Evolutionary conservation across 2,329 filamentous ascomycete genomes (phyloP).

Genomic region (Elsinoe perseae): DNA sequence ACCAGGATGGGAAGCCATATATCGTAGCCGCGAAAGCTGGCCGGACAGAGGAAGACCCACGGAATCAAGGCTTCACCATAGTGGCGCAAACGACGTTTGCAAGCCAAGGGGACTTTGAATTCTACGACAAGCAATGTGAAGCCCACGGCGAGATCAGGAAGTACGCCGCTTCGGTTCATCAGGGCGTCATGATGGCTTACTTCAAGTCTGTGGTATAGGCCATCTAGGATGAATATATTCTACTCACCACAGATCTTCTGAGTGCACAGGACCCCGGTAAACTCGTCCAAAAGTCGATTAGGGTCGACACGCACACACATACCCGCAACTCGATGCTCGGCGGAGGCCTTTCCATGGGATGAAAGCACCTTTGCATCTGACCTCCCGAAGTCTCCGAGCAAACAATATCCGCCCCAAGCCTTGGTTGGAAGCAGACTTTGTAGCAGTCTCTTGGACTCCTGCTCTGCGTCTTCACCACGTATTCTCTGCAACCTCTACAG

Average conservation of each 20-base stretch:
- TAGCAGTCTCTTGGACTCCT: too few species aligned
- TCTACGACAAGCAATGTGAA: conserved; percentile 55
- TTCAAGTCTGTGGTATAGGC: conserved; percentile 8
- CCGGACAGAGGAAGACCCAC: conserved; percentile 48
- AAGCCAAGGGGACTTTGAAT: conserved; percentile 59
- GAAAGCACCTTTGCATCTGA: too few species aligned
- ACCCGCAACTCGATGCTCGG: too few species aligned
- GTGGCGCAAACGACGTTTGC: conserved; percentile 57
- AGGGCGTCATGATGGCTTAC: conserved; percentile 11
- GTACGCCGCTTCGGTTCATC: conserved; percentile 9
- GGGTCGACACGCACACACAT: too few species aligned
- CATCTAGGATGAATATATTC: background rate
- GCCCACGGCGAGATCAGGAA: conserved; percentile 45
- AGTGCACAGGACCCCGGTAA: too few species aligned
- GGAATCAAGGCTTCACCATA: conserved; percentile 59
- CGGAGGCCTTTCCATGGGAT: too few species aligned
- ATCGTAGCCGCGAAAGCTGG: conserved; percentile 54
- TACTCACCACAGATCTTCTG: background rate
- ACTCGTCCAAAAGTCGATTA: too few species aligned
- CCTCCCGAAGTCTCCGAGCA: too few species aligned
- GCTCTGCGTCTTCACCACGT: too few species aligned
- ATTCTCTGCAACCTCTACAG: too few species aligned
- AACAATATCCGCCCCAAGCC: too few species aligned
- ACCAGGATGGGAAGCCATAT: conserved; percentile 64
- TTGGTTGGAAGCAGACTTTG: too few species aligned